phyloP scores from a whole-genome alignment of 352 stramenopile species.

The Saprolegnia parasitica region DNA sequence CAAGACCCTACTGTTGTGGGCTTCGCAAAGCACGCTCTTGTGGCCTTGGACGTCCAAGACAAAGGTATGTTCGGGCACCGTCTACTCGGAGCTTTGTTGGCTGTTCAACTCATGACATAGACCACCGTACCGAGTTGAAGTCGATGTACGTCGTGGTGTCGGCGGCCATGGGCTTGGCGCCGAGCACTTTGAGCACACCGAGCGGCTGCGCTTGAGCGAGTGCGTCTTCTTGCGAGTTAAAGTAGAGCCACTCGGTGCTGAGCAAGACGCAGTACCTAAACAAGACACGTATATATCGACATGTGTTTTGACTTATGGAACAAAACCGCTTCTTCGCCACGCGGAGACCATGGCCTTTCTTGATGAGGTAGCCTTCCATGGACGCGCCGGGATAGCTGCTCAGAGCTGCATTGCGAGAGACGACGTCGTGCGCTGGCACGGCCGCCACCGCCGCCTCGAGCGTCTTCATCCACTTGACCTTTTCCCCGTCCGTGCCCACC shows the following conservation, averaged over 20 bases:
- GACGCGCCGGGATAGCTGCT: slow-evolving; percentile 50
- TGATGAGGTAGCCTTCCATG: slow-evolving; percentile 67
- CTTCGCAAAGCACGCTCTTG: slow-evolving; percentile 19
- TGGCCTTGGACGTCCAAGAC: not conserved
- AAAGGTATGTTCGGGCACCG: slow-evolving; percentile 23
- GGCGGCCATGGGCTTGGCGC: slow-evolving; percentile 28
- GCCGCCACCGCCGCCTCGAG: slow-evolving; percentile 9
- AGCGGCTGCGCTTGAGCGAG: slow-evolving; percentile 38
- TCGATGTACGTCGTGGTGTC: not conserved
- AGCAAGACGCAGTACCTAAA: slow-evolving; percentile 63
- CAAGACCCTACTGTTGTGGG: slow-evolving; percentile 11
- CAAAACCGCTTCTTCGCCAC: slow-evolving; percentile 15
- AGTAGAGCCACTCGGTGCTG: slow-evolving; percentile 63
- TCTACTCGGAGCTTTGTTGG: not conserved
- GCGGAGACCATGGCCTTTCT: slow-evolving; percentile 15
- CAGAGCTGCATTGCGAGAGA: slow-evolving; percentile 45
- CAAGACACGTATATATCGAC: too few species aligned
- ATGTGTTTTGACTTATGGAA: too few species aligned
- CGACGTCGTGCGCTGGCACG: not conserved
- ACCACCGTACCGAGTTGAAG: not conserved
- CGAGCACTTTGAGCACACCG: slow-evolving; percentile 52
- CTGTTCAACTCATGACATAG: not conserved
- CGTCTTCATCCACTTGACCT: slow-evolving; percentile 31
- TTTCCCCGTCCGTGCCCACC: slow-evolving; percentile 12
- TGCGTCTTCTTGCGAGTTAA: slow-evolving; percentile 57